A percentile compares a stretch with the other conserved stretches of the same genome.
phyloP scores from a whole-genome alignment of 2,329 filamentous ascomycete species.

The Drechslerella stenobrocha region DNA sequence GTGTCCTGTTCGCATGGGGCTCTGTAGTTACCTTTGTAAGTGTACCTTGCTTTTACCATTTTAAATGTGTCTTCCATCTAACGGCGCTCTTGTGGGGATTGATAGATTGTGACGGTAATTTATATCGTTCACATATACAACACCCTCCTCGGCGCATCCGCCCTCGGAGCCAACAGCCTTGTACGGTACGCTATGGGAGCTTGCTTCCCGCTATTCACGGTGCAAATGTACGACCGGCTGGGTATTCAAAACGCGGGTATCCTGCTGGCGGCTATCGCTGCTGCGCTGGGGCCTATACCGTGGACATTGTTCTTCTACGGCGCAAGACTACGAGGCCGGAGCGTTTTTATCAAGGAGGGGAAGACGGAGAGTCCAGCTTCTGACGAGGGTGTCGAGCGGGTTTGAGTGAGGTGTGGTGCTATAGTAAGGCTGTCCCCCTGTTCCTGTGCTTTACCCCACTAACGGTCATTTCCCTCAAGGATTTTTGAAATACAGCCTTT shows the following conservation, averaged over 20 bases:
- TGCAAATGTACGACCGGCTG: conserved; percentile 60
- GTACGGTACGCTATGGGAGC: conserved; percentile 63
- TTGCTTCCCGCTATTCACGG: conserved; percentile 65
- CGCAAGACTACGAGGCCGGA: conserved; percentile 53
- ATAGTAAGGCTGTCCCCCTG: too few species aligned
- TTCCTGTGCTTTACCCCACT: too few species aligned
- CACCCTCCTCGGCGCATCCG: conserved; percentile 45
- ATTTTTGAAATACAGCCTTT: too few species aligned
- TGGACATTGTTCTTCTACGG: conserved; percentile 62
- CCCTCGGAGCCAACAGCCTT: conserved; percentile 63
- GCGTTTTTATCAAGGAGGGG: conserved; percentile 22
- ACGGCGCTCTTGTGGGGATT: conserved; percentile 52
- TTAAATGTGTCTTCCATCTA: conserved; percentile 61
- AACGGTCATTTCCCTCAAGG: too few species aligned
- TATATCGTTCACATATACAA: conserved; percentile 44
- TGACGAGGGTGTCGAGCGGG: neutral
- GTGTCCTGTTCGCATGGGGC: conserved; percentile 65
- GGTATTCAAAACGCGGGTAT: conserved; percentile 58
- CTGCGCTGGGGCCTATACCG: conserved; percentile 61
- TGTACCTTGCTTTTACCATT: conserved; percentile 54
- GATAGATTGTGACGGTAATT: conserved; percentile 31
- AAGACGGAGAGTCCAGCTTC: neutral
- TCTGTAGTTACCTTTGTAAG: conserved; percentile 63
- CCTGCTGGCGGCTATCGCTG: conserved; percentile 58
- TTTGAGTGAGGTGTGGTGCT: too few species aligned